These are phyloP conservation scores for Lepidium africanum DNA, from an alignment of 345 rosid species.

Conservation along the genomic window DNA sequence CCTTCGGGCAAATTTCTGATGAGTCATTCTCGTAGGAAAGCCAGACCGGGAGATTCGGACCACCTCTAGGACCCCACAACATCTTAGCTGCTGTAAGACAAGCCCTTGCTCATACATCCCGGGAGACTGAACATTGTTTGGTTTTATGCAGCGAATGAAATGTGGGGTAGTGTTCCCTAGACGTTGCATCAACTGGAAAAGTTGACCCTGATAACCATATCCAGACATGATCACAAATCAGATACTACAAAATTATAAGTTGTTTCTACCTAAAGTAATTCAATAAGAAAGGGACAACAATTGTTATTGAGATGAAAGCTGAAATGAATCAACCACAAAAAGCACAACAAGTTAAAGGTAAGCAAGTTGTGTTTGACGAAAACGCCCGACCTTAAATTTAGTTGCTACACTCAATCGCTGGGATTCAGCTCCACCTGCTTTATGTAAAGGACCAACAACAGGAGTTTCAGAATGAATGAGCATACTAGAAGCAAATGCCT, in stretches of 20 bases:
- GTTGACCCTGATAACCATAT: constrained; percentile 29
- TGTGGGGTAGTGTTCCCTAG: constrained; percentile 85
- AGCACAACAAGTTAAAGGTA: neutral
- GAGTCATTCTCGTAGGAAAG: constrained; percentile 77
- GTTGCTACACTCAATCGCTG: constrained; percentile 91
- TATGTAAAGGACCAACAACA: constrained; percentile 67
- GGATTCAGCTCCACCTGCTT: constrained; percentile 93
- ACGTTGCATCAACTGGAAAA: constrained; percentile 67
- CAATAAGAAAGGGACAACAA: neutral
- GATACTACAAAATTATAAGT: neutral
- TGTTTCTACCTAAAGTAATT: neutral
- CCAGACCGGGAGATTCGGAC: constrained; percentile 85
- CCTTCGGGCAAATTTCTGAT: constrained; percentile 83
- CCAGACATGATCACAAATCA: constrained; percentile 5
- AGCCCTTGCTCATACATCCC: constrained; percentile 59
- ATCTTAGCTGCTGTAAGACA: constrained; percentile 75
- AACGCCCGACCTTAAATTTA: constrained; percentile 70
- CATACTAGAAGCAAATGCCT: constrained; percentile 80
- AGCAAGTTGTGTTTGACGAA: neutral
- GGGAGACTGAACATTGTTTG: constrained; percentile 65
- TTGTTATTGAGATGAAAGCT: neutral
- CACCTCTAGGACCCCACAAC: constrained; percentile 84
- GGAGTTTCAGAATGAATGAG: constrained; percentile 67
- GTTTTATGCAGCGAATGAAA: constrained; percentile 89
- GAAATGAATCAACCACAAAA: neutral